Base-by-base conservation (phyloP, 2,329 filamentous ascomycete genomes). In the Phaeoacremonium minimum region DNA sequence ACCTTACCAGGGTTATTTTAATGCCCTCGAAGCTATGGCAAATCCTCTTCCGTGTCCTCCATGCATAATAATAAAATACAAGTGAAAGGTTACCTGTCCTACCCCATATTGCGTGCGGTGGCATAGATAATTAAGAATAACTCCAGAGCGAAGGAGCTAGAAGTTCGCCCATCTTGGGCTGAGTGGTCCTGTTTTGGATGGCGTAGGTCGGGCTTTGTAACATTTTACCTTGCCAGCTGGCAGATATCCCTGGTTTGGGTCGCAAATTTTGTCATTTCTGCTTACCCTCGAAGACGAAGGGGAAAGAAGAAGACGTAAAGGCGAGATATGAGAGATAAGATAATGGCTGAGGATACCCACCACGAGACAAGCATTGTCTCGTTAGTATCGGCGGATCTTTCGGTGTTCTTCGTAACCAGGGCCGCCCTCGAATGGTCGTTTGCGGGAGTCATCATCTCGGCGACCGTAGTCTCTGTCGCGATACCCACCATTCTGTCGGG, bases 351-450 rank as follows among this genome's bases (percentile, higher is more conserved):
- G 40, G 57, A 69, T 67, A 71, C 70, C 69, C 67, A 73, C 68
- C 64, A 55, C 58, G 61, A 61, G 57, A 62, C 54, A 44, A 42
- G 30, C 32, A 39, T 43, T 50, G 57, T 59, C 56, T 57, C 56
- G 55, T 66, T 67, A 81, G 63, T 83, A 83, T 46, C 79, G 75
- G 46, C 79, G 77, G 44, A 82, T 56, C 61, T 83, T 83, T 40
- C 76, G 64, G 33, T 79, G 76, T 61, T 95, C 90, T 55, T 95
- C 88, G 64, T 90, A 83, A 47, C 78, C 76, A 15, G 42, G 42
- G 57, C 82, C 81, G 55, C 84, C 85, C 35, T 94, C 89, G 61
- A 85, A 88, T 35, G 80, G 73, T 57, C 83, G 78, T 71, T 86
- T 76, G 57, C 77, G 63, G 61, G 66, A 70, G 47, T 77, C 75